Conservation (phyloP, 106 monocot species). For the Narthecium ossifragum region DNA sequence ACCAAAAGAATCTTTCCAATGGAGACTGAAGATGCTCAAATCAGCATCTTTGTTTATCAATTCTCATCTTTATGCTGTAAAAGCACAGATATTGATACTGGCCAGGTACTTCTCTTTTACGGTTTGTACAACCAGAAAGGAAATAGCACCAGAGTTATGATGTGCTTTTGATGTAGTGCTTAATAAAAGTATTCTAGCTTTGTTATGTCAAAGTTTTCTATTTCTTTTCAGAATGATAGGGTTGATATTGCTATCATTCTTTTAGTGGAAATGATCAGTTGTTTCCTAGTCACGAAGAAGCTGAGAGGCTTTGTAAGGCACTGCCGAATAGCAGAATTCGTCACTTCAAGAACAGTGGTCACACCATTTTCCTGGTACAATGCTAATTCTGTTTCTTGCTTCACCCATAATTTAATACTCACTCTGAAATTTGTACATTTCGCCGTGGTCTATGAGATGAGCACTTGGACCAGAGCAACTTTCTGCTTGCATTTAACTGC, state of each 20-base stretch:
- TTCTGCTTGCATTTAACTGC: no score
- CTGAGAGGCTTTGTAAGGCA: slow-evolving; percentile 36
- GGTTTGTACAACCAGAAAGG: no score
- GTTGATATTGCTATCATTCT: slow-evolving; percentile 36
- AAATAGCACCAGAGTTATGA: no score
- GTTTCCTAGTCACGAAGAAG: slow-evolving; percentile 72
- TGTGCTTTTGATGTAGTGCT: no score
- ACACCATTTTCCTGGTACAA: slow-evolving; percentile 63
- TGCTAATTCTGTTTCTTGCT: neutral
- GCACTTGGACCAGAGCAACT: no score
- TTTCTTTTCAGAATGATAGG: slow-evolving; percentile 21
- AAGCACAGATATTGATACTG: slow-evolving; percentile 52
- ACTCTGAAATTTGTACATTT: no score
- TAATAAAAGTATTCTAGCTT: no score
- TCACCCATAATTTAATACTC: no score
- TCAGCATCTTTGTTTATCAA: slow-evolving; percentile 56
- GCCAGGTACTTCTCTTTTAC: slow-evolving; percentile 40
- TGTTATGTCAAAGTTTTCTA: slow-evolving; percentile 9
- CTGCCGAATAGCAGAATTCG: slow-evolving; percentile 69
- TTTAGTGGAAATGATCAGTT: slow-evolving; percentile 76
- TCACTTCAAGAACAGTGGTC: slow-evolving; percentile 63
- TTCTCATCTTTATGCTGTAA: slow-evolving; percentile 64
- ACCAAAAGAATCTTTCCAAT: slow-evolving; percentile 52
- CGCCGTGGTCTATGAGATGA: no score
- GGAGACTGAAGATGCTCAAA: slow-evolving; percentile 70